phyloP scores from a whole-genome alignment of 2,329 filamentous ascomycete species.

The Rosellinia necatrix region DNA sequence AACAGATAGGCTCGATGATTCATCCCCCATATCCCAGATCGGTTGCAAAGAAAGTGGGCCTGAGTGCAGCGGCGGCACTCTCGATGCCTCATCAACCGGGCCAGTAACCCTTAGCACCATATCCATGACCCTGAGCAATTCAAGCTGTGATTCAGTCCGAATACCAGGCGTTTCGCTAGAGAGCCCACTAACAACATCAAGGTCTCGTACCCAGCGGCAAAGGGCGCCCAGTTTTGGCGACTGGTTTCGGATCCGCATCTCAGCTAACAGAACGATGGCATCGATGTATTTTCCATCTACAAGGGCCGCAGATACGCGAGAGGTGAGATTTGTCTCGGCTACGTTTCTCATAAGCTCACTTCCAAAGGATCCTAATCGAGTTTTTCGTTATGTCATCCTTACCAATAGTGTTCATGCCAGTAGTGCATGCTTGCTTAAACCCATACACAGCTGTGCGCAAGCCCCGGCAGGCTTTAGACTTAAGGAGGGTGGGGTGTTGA shows the following conservation, averaged over 20 bases:
- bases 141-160: slow-evolving; percentile 53
- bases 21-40: slow-evolving; percentile 63
- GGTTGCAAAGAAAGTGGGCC: slow-evolving; percentile 61
- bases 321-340: slow-evolving; percentile 66
- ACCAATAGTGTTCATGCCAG: slow-evolving; percentile 61
- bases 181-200: slow-evolving; percentile 70
- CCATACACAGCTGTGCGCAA: slow-evolving; percentile 69
- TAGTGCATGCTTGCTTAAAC: slow-evolving; percentile 71
- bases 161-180: slow-evolving; percentile 56
- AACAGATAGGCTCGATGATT: slow-evolving; percentile 48
- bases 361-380: slow-evolving; percentile 18
- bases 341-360: neutral
- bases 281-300: slow-evolving; percentile 68
- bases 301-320: slow-evolving; percentile 67
- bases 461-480: slow-evolving; percentile 70
- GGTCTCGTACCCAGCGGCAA: slow-evolving; percentile 73
- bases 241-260: slow-evolving; percentile 71
- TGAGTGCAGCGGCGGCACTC: slow-evolving; percentile 40
- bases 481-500: slow-evolving; percentile 65
- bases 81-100: slow-evolving; percentile 57
- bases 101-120: slow-evolving; percentile 67
- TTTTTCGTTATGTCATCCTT: neutral
- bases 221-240: slow-evolving; percentile 70
- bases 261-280: slow-evolving; percentile 67
- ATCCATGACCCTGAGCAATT: slow-evolving; percentile 66